Base-by-base conservation (phyloP, 768 basidiomycete species). In the Russula sp. region DNA sequence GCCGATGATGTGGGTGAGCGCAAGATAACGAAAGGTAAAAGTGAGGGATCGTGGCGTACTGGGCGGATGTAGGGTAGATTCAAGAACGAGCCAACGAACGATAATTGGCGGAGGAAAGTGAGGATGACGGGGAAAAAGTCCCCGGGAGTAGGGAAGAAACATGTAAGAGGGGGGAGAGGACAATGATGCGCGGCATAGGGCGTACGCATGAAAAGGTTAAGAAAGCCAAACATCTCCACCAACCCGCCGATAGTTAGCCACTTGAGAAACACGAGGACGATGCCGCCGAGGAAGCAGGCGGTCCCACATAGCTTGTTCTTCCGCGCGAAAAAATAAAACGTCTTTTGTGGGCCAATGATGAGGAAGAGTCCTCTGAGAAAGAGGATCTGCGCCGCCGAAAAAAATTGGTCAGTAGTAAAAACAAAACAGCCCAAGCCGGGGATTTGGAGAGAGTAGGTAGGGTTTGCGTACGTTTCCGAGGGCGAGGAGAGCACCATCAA, bases 121-220 rank as follows among this genome's bases (percentile, higher is more conserved):
- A 99, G 79, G 59, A 99, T 88, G 64, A 98, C 97, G 6, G 97
- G 97, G 84, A 98, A 98, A 80, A 99, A 99, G 76, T 98, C 96
- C 50, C 96, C 98, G 76, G 51, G 66, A 37, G 49, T 34, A n/a
- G 45, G 35, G 13, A 3, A 1, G 48, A 11, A 14, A 27, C 18
- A 37, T n/a, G 14, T 49, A 11, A 59, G 48, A 6, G 8, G 35
- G 22, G 1, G 79, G 81, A 35, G 8, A 35, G 2, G 20, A 8
- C 11, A 11, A 11, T 20, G 45, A 3, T 0, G 45, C 0, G 45
- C 18, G 0, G 5, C 1, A 44, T 5, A 6, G 44, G 16, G 18
- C 6, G 16, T 9, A 8, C 44, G 9, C 42, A 6, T 16, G 42
- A 44, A 44, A n/a, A 44, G 42, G 18, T 44, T 44, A 4, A 44